Percentiles rank a stretch among this genome's conserved stretches.
phyloP scores from a whole-genome alignment of 1,284 basidiomycete genomes.

The Schizophyllum amplum region DNA sequence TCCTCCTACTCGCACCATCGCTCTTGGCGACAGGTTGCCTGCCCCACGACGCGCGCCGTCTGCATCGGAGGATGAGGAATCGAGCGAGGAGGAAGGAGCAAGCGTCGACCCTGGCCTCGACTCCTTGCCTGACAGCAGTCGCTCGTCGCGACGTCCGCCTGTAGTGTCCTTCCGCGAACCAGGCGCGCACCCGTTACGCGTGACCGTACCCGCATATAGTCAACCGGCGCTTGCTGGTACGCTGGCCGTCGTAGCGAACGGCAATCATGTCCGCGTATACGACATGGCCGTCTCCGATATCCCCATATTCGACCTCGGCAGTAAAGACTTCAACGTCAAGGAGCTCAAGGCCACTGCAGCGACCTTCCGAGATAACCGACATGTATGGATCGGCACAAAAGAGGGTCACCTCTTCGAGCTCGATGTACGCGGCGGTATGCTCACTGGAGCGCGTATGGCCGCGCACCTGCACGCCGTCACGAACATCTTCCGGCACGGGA shows the following conservation, averaged over 20 bases:
- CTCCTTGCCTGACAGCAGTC: slow-evolving; percentile 72
- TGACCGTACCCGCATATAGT: slow-evolving; percentile 41
- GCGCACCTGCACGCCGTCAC: slow-evolving; percentile 63
- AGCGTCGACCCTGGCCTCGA: slow-evolving; percentile 49
- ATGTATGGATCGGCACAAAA: slow-evolving; percentile 83
- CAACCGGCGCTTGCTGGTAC: slow-evolving; percentile 54
- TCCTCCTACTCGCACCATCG: slow-evolving; percentile 67
- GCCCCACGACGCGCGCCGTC: slow-evolving; percentile 40
- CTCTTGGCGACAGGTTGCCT: slow-evolving; percentile 58
- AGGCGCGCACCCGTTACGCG: slow-evolving; percentile 36
- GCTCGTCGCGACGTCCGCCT: slow-evolving; percentile 77
- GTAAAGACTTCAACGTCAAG: slow-evolving; percentile 53
- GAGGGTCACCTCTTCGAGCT: slow-evolving; percentile 83
- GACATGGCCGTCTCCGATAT: slow-evolving; percentile 41
- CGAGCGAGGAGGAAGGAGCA: slow-evolving; percentile 49
- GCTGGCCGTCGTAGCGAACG: slow-evolving; percentile 51
- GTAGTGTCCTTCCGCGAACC: slow-evolving; percentile 32
- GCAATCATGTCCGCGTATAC: slow-evolving; percentile 60
- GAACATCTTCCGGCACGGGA: slow-evolving; percentile 64
- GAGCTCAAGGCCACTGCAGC: slow-evolving; percentile 69
- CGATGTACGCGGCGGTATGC: slow-evolving; percentile 53
- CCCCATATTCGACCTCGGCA: slow-evolving; percentile 49
- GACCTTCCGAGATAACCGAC: slow-evolving; percentile 48
- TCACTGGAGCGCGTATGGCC: slow-evolving; percentile 48
- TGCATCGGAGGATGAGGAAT: slow-evolving; percentile 29